Base-by-base conservation (phyloP, 1,284 basidiomycete species). In the Rhodofomes roseus region DNA sequence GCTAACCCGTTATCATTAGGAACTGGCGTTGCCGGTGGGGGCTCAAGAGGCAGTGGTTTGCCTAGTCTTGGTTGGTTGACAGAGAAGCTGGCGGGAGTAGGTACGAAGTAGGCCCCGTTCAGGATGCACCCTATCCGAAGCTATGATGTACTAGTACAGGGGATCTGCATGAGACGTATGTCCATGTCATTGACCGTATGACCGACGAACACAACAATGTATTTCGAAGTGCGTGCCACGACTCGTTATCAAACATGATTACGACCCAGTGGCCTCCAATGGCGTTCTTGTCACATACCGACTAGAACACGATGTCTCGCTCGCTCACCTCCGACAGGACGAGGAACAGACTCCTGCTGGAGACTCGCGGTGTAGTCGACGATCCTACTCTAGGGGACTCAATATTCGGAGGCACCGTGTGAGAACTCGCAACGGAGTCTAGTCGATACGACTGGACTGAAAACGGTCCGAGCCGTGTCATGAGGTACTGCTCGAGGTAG, bases 31-130 rank as follows among this genome's bases (percentile, higher is more conserved):
- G 81, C 85, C 14, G 78, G 83, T 36, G 84, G 85, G 8, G 83
- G 85, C 22, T 75, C 84, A 22, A 82, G 89, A 65, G 81, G 81
- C 58, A 78, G 81, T 43, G 80, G 81, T 54, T 63, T 90, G 55
- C 88, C 86, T 65, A 86, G 87, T n/a, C 74, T 92, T 1, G 87
- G 85, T 16, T 93, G 90, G 90, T 70, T 93, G 50, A 86, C 90
- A n/a, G 85, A 81, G 46, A 89, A 83, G 70, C 71, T 92, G 50
- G 81, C 86, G 4, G 87, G 87, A 34, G 84, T 80, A 41, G 80
- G 83, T 54, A 74, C 81, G 56, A 79, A 83, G 72, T 85, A 67
- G 25, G 46, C 27, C 29, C 31, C 3, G 4, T n/a, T 36, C 2
- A 31, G 2, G 27, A 12, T 22, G 9, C 4, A 36, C 43, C 43